Conservation (phyloP, 495 filamentous ascomycete species). For the Neurospora sp. region DNA sequence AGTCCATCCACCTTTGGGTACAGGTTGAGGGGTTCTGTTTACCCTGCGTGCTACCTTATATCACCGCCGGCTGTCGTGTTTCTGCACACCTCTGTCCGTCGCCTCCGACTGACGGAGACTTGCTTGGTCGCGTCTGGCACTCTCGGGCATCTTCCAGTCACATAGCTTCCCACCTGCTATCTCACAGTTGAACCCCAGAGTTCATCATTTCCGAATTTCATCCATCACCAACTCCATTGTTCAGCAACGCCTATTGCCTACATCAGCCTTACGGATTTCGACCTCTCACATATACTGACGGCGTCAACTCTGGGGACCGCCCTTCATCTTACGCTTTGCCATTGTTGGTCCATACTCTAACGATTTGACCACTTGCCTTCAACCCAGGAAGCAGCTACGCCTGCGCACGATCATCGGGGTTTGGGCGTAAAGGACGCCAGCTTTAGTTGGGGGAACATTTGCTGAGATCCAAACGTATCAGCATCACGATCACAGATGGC, state of each 20-base stretch:
- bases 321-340: neutral
- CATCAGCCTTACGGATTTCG: neutral
- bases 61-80: neutral
- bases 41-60: neutral
- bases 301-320: neutral
- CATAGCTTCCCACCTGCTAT: neutral
- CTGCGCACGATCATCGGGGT: neutral
- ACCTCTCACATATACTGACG: neutral
- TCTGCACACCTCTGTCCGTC: neutral
- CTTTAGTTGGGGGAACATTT: neutral
- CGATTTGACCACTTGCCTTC: neutral
- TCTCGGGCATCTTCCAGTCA: neutral
- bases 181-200: neutral
- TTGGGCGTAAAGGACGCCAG: neutral
- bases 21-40: neutral
- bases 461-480: neutral
- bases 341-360: neutral
- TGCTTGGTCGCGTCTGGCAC: neutral
- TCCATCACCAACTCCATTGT: slow-evolving; percentile 8
- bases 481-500: slow-evolving; percentile 29
- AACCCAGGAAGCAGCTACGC: neutral
- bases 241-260: slow-evolving; percentile 9
- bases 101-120: neutral
- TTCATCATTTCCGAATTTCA: neutral
- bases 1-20: neutral